A percentile compares a stretch with the other conserved stretches of the same genome.
Conservation (phyloP, 2,329 filamentous ascomycete genomes). For the Trichoderma atroviride region DNA sequence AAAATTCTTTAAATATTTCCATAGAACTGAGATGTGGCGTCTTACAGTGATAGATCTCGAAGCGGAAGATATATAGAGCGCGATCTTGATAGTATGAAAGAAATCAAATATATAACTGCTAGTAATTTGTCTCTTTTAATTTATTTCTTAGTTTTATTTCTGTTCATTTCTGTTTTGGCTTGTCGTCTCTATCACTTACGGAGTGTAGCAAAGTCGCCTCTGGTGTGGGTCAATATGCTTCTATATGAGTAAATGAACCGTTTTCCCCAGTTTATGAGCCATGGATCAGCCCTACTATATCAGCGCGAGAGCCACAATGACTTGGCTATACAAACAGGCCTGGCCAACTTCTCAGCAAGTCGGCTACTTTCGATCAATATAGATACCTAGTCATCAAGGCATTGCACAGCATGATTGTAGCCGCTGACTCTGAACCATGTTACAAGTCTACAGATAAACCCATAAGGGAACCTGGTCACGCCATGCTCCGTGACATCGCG, state of each 20-base stretch:
- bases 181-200: too few species aligned
- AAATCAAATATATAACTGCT: background rate
- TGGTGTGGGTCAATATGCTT: background rate
- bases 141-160: background rate
- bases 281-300: background rate
- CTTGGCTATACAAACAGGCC: background rate
- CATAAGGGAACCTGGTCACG: background rate
- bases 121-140: background rate
- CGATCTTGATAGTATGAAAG: background rate
- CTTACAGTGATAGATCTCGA: background rate
- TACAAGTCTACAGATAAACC: background rate
- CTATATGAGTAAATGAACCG: background rate
- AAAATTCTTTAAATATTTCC: background rate
- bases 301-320: background rate
- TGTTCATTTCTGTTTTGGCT: background rate
- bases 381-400: background rate
- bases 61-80: background rate
- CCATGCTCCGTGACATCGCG: background rate
- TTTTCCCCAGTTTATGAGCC: background rate
- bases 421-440: background rate
- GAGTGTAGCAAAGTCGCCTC: background rate
- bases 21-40: background rate
- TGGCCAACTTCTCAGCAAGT: background rate
- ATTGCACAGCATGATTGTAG: background rate
- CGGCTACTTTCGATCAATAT: background rate